These are phyloP conservation scores for Starmerella riodocensis DNA, from an alignment of 805 yeast genomes.

Conservation along the genomic window DNA sequence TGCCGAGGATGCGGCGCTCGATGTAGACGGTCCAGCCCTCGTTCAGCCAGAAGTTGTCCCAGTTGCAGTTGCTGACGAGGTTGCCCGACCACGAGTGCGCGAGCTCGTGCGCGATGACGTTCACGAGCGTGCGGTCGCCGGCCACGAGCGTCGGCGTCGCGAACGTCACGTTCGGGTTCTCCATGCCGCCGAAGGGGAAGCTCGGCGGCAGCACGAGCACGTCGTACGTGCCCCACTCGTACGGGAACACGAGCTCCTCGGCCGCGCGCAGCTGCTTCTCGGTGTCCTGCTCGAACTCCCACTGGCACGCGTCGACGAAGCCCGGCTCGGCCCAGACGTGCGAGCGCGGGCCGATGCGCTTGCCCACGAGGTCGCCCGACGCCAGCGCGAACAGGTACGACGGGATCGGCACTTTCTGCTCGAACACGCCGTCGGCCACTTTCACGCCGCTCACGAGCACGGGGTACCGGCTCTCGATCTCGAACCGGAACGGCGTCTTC, in stretches of 20 bases:
- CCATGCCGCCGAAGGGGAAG: conserved; percentile 90
- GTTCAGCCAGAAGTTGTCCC: conserved; percentile 91
- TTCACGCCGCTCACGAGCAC: conserved; percentile 60
- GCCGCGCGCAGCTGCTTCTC: conserved; percentile 70
- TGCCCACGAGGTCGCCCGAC: conserved; percentile 58
- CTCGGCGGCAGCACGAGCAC: conserved; percentile 65
- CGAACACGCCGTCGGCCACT: conserved; percentile 30
- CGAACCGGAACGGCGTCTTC: conserved; percentile 50
- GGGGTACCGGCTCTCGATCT: conserved; percentile 51
- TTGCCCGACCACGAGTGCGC: conserved; percentile 93
- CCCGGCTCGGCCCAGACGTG: conserved; percentile 67
- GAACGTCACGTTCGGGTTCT: conserved; percentile 80
- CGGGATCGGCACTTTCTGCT: conserved; percentile 75
- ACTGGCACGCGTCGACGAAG: conserved; percentile 50
- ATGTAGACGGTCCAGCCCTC: conserved; percentile 95
- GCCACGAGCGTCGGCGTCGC: conserved; percentile 80
- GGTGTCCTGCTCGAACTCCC: conserved; percentile 64
- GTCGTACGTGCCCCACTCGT: conserved; percentile 77
- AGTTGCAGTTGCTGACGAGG: conserved; percentile 75
- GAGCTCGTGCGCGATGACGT: conserved; percentile 83
- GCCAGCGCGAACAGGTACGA: conserved; percentile 75
- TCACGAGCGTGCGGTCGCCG: conserved; percentile 74
- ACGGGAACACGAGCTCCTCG: conserved; percentile 59
- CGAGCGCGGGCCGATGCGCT: conserved; percentile 75
- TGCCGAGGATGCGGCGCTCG: conserved; percentile 70